phyloP scores from a whole-genome alignment of 2,329 filamentous ascomycete genomes.

The Chaetomium olivaceum region DNA sequence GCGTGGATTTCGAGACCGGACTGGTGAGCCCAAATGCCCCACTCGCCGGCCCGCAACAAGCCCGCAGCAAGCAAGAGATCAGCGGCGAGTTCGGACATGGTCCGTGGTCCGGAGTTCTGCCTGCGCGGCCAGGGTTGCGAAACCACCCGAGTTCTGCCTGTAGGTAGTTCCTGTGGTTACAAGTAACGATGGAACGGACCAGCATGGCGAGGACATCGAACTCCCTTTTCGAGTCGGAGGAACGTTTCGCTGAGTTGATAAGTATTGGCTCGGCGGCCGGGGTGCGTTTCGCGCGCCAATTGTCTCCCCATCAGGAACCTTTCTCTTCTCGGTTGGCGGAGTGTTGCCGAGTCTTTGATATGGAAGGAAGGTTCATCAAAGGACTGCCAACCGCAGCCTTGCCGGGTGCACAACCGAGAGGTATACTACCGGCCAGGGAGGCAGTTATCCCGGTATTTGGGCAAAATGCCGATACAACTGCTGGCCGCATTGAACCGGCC shows the following conservation, averaged over 20 bases:
- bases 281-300: not conserved
- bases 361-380: not conserved
- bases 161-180: not conserved
- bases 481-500: conserved; percentile 12
- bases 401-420: not conserved
- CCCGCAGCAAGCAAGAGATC: conserved; percentile 1
- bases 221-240: not conserved
- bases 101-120: conserved; percentile 1
- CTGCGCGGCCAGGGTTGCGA: not conserved
- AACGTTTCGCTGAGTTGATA: not conserved
- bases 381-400: not conserved
- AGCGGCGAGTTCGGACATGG: conserved; percentile 14
- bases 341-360: not conserved
- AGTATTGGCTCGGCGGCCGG: not conserved
- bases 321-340: not conserved
- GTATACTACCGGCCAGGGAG: not conserved
- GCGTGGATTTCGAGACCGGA: not conserved
- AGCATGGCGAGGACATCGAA: not conserved
- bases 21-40: conserved; percentile 6
- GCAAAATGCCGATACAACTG: conserved; percentile 1
- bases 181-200: not conserved
- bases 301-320: not conserved
- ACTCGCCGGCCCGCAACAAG: not conserved
- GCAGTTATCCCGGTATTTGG: conserved; percentile 3
- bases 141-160: conserved; percentile 15